Conservation (phyloP, 1,139 yeast species). For the Magnusiomyces suaveolens region DNA sequence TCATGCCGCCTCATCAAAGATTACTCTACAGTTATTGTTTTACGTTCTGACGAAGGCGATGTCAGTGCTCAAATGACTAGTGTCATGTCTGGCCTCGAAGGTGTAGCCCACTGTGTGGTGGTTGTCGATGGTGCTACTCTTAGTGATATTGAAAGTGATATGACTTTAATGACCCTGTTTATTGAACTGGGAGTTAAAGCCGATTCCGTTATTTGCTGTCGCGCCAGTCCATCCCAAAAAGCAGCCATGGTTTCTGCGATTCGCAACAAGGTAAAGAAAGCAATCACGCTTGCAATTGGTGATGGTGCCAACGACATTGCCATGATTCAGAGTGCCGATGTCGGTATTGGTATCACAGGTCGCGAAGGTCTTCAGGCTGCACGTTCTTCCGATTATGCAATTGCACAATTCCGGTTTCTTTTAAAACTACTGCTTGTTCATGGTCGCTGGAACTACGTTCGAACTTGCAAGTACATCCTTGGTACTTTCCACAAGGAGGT, state of each 20-base stretch:
- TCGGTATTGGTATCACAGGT: slow-evolving; percentile 95
- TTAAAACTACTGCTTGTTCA: slow-evolving; percentile 79
- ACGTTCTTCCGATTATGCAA: slow-evolving; percentile 85
- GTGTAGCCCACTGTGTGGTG: slow-evolving; percentile 85
- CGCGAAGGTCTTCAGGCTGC: slow-evolving; percentile 97
- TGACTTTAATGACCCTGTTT: slow-evolving; percentile 60
- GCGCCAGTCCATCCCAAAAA: slow-evolving; percentile 95
- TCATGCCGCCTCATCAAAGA: slow-evolving; percentile 90
- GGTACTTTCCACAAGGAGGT: slow-evolving; percentile 94
- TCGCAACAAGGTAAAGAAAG: slow-evolving; percentile 64
- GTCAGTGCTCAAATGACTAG: slow-evolving; percentile 46
- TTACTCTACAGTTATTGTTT: slow-evolving; percentile 75
- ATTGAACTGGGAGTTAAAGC: slow-evolving; percentile 76
- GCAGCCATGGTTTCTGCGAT: slow-evolving; percentile 86
- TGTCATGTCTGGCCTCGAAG: slow-evolving; percentile 49
- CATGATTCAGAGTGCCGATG: slow-evolving; percentile 97
- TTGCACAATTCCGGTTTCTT: slow-evolving; percentile 84
- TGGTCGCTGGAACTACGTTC: slow-evolving; percentile 87
- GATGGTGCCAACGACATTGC: slow-evolving; percentile 99
- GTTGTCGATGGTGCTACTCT: slow-evolving; percentile 90
- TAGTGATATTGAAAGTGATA: slow-evolving; percentile 59
- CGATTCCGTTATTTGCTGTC: slow-evolving; percentile 80
- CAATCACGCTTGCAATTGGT: slow-evolving; percentile 87
- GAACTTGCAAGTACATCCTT: slow-evolving; percentile 84
- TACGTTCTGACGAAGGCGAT: slow-evolving; percentile 47